Evolutionary conservation across 2,329 filamentous ascomycete genomes (phyloP), one percentile per base, ranked within the genome.

Genomic region (Aspergillus felis): DNA sequence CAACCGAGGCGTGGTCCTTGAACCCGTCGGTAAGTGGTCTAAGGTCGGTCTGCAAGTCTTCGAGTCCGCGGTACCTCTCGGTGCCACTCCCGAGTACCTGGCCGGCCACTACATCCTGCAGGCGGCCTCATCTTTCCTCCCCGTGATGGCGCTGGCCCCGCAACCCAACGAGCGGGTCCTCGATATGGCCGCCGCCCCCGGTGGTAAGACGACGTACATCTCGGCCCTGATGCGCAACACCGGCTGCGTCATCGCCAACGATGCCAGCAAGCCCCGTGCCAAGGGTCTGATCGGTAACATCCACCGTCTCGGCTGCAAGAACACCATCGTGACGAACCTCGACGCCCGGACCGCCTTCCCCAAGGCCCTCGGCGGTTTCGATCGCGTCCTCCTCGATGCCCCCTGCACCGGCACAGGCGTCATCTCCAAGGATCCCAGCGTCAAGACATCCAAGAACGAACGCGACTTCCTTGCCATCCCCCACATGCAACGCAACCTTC

Each of bases 211-310:
- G 9, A 97, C 93, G 6, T 91, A 97, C 76, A 89, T 96, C 74
- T 91, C 93, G n/a, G 93, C 93, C 0, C 79, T 97, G 71, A 97
- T 97, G 92, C 92, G 92, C 78, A 99, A 99, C 77, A 97, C 93
- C 0, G 94, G 94, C 56, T 89, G 89, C 65, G 88, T 99, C 64
- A 91, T 99, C 70, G 93, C 94, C 72, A 99, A 99, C 81, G 94
- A 99, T 84, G 87, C 90, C 66, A 97, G 89, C 81, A 96, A 96
- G 76, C 81, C 87, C 58, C 90, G 94, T 85, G 85, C 92, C 51
- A 97, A 97, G 80, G 94, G 91, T 89, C 81, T 99, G 54, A 97
- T 99, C 65, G 94, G 94, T 79, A 97, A 99, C 80, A 91, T 97
- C 61, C 93, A 97, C 78, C 91, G 94, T 72, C 82, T 97, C 12